Percentiles rank a stretch among this genome's conserved stretches.
These are phyloP conservation scores for Leccinum incarnatum DNA, from an alignment of 768 basidiomycete species.

Conservation along the genomic window DNA sequence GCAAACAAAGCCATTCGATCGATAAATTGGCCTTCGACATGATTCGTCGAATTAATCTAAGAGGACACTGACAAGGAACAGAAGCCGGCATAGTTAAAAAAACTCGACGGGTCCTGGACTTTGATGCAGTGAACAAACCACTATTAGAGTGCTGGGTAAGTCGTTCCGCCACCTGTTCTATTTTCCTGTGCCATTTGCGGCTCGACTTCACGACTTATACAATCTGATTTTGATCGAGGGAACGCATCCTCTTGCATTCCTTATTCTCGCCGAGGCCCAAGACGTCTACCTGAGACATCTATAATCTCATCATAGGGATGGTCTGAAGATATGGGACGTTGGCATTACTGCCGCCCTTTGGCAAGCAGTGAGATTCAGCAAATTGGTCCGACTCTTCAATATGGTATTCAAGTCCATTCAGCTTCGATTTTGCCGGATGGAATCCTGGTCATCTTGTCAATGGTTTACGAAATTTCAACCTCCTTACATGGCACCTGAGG, in stretches of 20 bases:
- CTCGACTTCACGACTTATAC: not conserved
- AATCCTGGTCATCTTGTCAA: slow-evolving; percentile 10
- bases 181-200: not conserved
- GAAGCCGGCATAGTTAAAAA: not conserved
- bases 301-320: slow-evolving; percentile 22
- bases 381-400: slow-evolving; percentile 12
- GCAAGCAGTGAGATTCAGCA: slow-evolving; percentile 17
- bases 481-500: slow-evolving; percentile 16
- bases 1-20: slow-evolving; percentile 6
- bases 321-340: slow-evolving; percentile 35
- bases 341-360: slow-evolving; percentile 30
- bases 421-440: slow-evolving; percentile 16
- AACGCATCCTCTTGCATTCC: not conserved
- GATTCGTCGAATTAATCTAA: not conserved
- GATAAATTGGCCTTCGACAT: not conserved
- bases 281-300: slow-evolving; percentile 19
- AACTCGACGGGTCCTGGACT: not conserved
- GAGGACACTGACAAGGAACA: not conserved
- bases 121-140: not conserved
- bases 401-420: slow-evolving; percentile 4
- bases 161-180: not conserved
- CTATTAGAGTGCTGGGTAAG: not conserved
- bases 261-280: slow-evolving; percentile 2
- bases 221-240: not conserved
- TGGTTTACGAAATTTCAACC: slow-evolving; percentile 7